Conservation (phyloP, 352 stramenopile genomes). For the Phytophthora sp. region DNA sequence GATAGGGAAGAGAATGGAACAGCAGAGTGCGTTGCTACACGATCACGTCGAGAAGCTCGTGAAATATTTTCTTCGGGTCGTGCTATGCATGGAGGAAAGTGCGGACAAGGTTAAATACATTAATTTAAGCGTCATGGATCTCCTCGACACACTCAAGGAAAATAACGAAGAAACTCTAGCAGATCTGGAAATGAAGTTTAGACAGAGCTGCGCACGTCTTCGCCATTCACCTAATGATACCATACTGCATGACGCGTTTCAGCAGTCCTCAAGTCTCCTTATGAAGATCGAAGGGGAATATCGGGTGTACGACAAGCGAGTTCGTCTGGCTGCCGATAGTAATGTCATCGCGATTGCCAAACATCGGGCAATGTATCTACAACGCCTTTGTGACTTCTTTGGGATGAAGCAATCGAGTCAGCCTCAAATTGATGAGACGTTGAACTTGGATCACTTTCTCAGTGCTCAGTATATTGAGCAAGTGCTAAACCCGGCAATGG, state of each 20-base stretch:
- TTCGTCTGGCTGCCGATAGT: constrained; percentile 49
- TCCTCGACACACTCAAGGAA: constrained; percentile 80
- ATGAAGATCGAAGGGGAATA: constrained; percentile 80
- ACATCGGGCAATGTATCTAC: constrained; percentile 54
- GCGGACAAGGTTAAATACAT: constrained; percentile 62
- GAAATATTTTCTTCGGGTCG: constrained; percentile 68
- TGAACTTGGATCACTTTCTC: constrained; percentile 60
- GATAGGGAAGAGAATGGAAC: constrained; percentile 56
- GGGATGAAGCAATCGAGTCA: constrained; percentile 27
- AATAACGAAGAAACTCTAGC: constrained; percentile 58
- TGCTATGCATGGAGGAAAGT: constrained; percentile 61
- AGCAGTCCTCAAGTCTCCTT: constrained; percentile 54
- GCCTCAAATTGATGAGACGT: constrained; percentile 4
- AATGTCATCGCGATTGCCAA: constrained; percentile 56
- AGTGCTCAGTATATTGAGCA: constrained; percentile 59
- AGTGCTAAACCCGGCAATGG: constrained; percentile 16
- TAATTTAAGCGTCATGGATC: constrained; percentile 71
- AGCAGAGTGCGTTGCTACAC: constrained; percentile 64
- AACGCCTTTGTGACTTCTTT: constrained; percentile 57
- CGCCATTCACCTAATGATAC: constrained; percentile 76
- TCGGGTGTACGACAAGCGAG: constrained; percentile 65
- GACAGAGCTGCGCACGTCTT: constrained; percentile 51
- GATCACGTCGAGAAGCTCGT: constrained; percentile 61
- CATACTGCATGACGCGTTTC: constrained; percentile 67
- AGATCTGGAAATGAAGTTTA: constrained; percentile 58